Evolutionary conservation across 2,329 filamentous ascomycete genomes (phyloP).

Genomic region (Cladosporium phlei): DNA sequence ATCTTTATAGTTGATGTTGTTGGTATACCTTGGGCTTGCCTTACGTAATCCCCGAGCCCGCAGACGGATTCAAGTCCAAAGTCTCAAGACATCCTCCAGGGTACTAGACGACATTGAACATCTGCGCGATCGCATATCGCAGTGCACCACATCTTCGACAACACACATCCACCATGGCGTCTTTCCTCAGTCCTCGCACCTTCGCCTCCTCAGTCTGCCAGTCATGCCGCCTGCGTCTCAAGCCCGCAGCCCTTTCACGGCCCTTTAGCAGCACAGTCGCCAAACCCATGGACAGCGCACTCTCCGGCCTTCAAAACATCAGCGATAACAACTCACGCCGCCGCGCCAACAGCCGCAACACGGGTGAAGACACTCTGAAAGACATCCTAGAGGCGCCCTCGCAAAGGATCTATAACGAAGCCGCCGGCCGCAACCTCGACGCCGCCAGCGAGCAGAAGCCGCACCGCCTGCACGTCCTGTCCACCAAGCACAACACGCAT

Average conservation of each 20-base stretch:
- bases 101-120: neutral
- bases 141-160: neutral
- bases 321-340: constrained; percentile 6
- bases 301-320: constrained; percentile 5
- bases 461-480: constrained; percentile 81
- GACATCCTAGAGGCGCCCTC: constrained; percentile 2
- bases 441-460: constrained; percentile 37
- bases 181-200: constrained; percentile 20
- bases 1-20: too few relatives aligned
- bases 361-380: neutral
- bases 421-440: constrained; percentile 7
- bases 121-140: neutral
- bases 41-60: too few relatives aligned
- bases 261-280: constrained; percentile 32
- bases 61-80: too few relatives aligned
- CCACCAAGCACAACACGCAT: constrained; percentile 92
- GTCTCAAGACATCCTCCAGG: too few relatives aligned
- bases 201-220: constrained; percentile 34
- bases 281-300: constrained; percentile 2
- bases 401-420: neutral
- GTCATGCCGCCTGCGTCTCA: constrained; percentile 34
- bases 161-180: constrained; percentile 19
- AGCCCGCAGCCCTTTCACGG: constrained; percentile 14
- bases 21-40: too few relatives aligned
- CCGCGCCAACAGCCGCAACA: neutral